phyloP scores from a whole-genome alignment of 495 filamentous ascomycete species.

The Cudoniella acicularis region DNA sequence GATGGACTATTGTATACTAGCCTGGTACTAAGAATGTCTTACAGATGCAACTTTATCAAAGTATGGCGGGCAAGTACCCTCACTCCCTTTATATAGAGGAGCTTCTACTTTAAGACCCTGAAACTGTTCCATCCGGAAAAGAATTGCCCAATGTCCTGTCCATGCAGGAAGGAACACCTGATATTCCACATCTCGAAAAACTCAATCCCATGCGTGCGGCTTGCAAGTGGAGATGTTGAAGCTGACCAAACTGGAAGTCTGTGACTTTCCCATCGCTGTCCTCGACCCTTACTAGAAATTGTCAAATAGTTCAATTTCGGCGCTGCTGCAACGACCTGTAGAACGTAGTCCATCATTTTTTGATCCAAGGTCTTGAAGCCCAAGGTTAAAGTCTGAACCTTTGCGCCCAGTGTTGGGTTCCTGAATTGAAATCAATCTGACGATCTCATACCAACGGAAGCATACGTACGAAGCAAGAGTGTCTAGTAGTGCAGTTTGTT shows the following conservation, averaged over 20 bases:
- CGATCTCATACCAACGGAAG: background rate
- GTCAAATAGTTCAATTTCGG: background rate
- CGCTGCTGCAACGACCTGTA: background rate
- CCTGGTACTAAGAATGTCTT: background rate
- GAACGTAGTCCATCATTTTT: background rate
- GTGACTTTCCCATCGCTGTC: background rate
- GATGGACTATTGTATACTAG: background rate
- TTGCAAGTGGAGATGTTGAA: background rate
- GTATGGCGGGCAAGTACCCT: background rate
- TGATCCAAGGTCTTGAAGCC: background rate
- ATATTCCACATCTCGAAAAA: slow-evolving; percentile 2
- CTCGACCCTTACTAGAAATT: background rate
- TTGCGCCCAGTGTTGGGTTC: slow-evolving; percentile 1
- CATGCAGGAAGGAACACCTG: background rate
- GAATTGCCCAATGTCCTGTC: background rate
- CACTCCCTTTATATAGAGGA: slow-evolving; percentile 7
- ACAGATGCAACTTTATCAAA: background rate
- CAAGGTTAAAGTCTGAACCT: background rate
- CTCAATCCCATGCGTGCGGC: background rate
- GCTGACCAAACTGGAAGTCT: background rate
- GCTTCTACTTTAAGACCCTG: background rate
- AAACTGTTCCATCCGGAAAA: background rate
- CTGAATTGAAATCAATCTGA: slow-evolving; percentile 2
- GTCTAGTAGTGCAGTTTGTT: background rate
- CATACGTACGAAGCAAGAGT: background rate